phyloP scores from a whole-genome alignment of 2,329 filamentous ascomycete species.

The Zarea fungicola region DNA sequence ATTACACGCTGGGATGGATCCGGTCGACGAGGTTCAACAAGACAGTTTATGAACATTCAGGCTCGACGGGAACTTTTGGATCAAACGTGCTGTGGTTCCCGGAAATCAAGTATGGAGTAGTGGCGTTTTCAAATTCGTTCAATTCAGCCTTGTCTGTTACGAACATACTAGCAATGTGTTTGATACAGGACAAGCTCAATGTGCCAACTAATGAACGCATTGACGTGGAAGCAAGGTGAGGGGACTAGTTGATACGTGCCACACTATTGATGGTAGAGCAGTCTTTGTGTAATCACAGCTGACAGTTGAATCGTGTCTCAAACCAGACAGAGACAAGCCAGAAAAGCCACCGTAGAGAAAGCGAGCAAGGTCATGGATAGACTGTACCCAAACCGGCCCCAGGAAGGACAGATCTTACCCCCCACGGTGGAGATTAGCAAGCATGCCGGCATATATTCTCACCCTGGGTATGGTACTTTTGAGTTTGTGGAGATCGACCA shows the following conservation, averaged over 20 bases:
- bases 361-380: background rate
- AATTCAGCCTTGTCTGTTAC: background rate
- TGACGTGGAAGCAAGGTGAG: background rate
- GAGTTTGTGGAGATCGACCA: background rate
- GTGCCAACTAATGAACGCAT: background rate
- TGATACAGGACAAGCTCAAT: background rate
- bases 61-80: constrained; percentile 2
- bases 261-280: background rate
- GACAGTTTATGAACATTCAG: constrained; percentile 1
- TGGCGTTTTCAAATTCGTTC: background rate
- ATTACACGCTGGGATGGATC: constrained; percentile 1
- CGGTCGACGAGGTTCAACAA: background rate
- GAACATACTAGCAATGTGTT: background rate
- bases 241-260: background rate
- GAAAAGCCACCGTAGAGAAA: background rate
- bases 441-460: background rate
- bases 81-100: background rate
- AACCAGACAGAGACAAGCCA: background rate
- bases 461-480: background rate
- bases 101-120: constrained; percentile 2
- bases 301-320: no score
- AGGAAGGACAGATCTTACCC: background rate
- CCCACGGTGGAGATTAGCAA: background rate
- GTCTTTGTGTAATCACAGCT: background rate
- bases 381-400: background rate